Base-by-base conservation (phyloP, 257 asterid genomes). In the Solanum clarkiae region DNA sequence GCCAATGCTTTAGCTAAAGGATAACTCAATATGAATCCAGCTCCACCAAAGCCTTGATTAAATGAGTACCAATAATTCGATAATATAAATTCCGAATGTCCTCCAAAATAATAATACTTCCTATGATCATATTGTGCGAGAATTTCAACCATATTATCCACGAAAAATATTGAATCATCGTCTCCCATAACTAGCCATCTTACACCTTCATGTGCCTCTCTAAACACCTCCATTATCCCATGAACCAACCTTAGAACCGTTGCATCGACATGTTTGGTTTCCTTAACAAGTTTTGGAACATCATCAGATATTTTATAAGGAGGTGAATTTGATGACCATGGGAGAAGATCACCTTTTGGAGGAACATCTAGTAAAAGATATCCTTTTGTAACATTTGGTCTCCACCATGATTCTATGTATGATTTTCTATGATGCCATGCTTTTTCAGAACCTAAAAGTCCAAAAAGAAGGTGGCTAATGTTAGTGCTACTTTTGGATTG, bases 31-130 rank as follows among this genome's bases (percentile, higher is more conserved):
- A 84, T 90, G 51, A 26, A 82, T 12, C 94, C 94, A 51, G 85
- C 94, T 1, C 93, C 93, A 24, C 94, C 94, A 68, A 90, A 92
- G 3, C 83, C 94, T 93, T 90, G 91, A 1, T 82, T 86, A 57
- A 85, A 92, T 17, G 94, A 89, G 85, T 86, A 86, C 17, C 68
- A 71, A n/a, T 81, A 79, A 80, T 92, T 89, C 1, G 92, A 87
- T 3, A 86, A 85, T 17, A 86, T 80, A 57, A 87, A 85, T n/a
- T 90, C 94, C 0, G 93, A 90, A 44, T 84, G 89, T 84, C 89
- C 88, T 3, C 94, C 94, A 5, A 92, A 85, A 24, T 92, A 92
- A 51, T 87, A 66, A 29, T 88, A 88, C 56, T 86, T 77, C 0
- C n/a, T 74, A 1, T 92, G 91, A 74, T 92, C 93, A 57, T 92